phyloP scores from a whole-genome alignment of 2,329 filamentous ascomycete species.

The Aspergillus oerlinghausenensis region DNA sequence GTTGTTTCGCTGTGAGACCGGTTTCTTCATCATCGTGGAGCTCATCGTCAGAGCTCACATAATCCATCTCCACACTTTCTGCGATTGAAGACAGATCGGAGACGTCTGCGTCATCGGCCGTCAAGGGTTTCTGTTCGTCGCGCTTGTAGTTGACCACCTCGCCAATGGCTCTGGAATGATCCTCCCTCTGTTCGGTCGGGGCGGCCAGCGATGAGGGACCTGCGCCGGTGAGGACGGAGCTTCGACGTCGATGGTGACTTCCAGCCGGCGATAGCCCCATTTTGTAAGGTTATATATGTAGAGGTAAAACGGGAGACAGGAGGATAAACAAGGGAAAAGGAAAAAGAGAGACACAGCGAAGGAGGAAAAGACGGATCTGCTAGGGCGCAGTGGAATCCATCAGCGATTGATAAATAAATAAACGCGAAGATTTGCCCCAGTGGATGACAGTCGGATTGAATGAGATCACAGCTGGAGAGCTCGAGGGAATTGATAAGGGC shows the following conservation, averaged over 20 bases:
- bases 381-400: slow-evolving; percentile 11
- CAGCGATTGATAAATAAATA: slow-evolving; percentile 6
- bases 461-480: background rate
- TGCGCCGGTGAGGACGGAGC: slow-evolving; percentile 35
- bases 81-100: slow-evolving; percentile 41
- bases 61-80: slow-evolving; percentile 52
- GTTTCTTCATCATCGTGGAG: slow-evolving; percentile 84
- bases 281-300: slow-evolving; percentile 6
- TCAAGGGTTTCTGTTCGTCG: slow-evolving; percentile 33
- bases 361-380: background rate
- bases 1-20: slow-evolving; percentile 71
- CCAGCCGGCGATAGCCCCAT: slow-evolving; percentile 33
- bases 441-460: background rate
- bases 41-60: slow-evolving; percentile 65
- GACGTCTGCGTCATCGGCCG: slow-evolving; percentile 32
- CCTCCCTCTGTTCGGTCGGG: slow-evolving; percentile 32
- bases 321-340: background rate
- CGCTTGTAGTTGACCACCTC: slow-evolving; percentile 23
- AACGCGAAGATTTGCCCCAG: background rate
- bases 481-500: background rate
- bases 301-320: background rate
- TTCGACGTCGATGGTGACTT: slow-evolving; percentile 36
- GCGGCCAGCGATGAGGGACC: slow-evolving; percentile 47
- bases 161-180: slow-evolving; percentile 20
- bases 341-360: slow-evolving; percentile 1